phyloP scores from a whole-genome alignment of 352 stramenopile genomes.

The Phytophthora idaei region DNA sequence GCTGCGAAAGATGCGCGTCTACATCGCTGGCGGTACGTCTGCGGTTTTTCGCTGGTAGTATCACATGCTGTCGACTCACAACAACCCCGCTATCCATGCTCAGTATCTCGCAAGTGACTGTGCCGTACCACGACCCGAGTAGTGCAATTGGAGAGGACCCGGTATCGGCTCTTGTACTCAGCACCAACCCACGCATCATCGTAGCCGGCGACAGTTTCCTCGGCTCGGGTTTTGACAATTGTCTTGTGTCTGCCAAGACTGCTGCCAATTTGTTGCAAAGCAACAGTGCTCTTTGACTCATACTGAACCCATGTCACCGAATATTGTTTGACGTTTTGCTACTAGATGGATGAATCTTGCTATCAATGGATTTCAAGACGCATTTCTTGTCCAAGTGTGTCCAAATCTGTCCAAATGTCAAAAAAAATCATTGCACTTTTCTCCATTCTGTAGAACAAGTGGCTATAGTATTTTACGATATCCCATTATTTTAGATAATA shows the following conservation, averaged over 20 bases:
- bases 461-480: too few species aligned
- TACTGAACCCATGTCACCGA: too few species aligned
- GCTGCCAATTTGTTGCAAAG: constrained; percentile 36
- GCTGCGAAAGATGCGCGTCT: constrained; percentile 50
- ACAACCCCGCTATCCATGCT: neutral
- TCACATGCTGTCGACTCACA: constrained; percentile 9
- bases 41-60: neutral
- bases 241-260: constrained; percentile 63
- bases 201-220: constrained; percentile 72
- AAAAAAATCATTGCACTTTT: too few species aligned
- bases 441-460: too few species aligned
- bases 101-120: constrained; percentile 73
- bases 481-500: too few species aligned
- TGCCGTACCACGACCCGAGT: constrained; percentile 42
- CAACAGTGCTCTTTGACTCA: constrained; percentile 44
- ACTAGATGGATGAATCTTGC: neutral
- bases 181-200: constrained; percentile 57
- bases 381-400: too few species aligned
- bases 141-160: constrained; percentile 15
- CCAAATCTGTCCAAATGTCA: too few species aligned
- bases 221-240: constrained; percentile 77
- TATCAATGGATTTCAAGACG: neutral
- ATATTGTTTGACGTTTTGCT: too few species aligned
- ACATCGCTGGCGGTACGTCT: constrained; percentile 68
- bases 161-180: constrained; percentile 45